Evolutionary conservation across 1,139 yeast species (phyloP), one percentile per base, ranked within the genome.

Genomic region (Candida glucosophila): DNA sequence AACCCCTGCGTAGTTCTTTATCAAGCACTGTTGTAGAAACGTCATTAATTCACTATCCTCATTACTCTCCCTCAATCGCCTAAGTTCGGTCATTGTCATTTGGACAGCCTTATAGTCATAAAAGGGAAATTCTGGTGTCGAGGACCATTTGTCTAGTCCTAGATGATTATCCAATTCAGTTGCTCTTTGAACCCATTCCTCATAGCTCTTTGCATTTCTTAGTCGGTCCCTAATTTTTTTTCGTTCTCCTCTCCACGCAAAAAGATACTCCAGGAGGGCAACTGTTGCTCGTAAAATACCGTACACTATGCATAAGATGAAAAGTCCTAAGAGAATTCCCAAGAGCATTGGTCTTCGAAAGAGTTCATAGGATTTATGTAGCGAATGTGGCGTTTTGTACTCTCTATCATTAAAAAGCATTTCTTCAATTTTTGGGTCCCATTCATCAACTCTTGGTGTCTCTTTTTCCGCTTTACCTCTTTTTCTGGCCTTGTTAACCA

Each of bases 1-100:
- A 5, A 77, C 75, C 1, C 92, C 90, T 5, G 86, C 88, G 53
- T 79, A 81, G 44, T 81, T 81, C 31, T 73, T 61, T 42, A 77
- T 77, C 19, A 80, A 52, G 40, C 90, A 79, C 4, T 76, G 76
- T 39, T 77, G 85, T 15, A 81, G 52, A 9, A 76, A 52, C 6
- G 68, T 51, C 54, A 73, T 57, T 19, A 79, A 44, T 21, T 73
- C 77, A 11, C 63, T 65, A 15, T 57, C 58, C 9, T 52, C 42
- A 5, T 54, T 43, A 4, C 42, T 39, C 9, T 37, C 37, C 12
- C 75, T 47, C 22, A 66, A 46, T 4, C 38, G 40, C 20, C 50
- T 41, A 29, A 81, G 48, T 31, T 67, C 60, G n/a, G 47, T 33
- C 5, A 71, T 62, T 0, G 79, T 68, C 27, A 68, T 52, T 22